phyloP scores from a whole-genome alignment of 2,329 filamentous ascomycete genomes.

The Fusarium paranaense region DNA sequence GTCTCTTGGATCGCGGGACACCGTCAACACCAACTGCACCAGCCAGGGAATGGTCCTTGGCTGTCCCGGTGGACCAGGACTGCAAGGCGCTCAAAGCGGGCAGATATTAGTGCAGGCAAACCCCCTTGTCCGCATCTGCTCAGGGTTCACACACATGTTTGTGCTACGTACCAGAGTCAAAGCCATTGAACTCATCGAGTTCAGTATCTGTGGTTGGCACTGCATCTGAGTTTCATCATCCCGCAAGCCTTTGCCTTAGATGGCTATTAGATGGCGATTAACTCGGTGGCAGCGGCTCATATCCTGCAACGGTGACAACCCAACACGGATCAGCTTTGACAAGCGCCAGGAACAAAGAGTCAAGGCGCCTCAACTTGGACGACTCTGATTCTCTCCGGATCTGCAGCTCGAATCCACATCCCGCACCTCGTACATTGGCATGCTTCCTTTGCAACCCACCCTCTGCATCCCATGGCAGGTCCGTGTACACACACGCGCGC shows the following conservation, averaged over 20 bases:
- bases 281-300: neutral
- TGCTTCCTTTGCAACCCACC: neutral
- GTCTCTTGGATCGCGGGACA: conserved; percentile 18
- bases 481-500: neutral
- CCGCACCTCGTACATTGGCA: conserved; percentile 18
- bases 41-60: conserved; percentile 19
- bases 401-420: conserved; percentile 36
- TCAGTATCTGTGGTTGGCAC: conserved; percentile 14
- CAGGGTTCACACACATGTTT: conserved; percentile 38
- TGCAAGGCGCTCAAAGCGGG: conserved; percentile 42
- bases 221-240: conserved; percentile 24
- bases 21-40: conserved; percentile 27
- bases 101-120: conserved; percentile 33
- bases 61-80: conserved; percentile 29
- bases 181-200: conserved; percentile 3
- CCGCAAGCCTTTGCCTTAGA: neutral
- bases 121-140: conserved; percentile 38
- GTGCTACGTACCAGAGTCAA: neutral
- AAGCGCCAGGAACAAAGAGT: conserved; percentile 26
- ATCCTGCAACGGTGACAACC: neutral
- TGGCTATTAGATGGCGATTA: conserved; percentile 9
- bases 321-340: conserved; percentile 2
- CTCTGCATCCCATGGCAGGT: conserved; percentile 1
- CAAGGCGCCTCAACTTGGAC: conserved; percentile 2
- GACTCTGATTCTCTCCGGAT: conserved; percentile 27